Conservation (phyloP, 441 rosid genomes). For the Viola pubescens region DNA sequence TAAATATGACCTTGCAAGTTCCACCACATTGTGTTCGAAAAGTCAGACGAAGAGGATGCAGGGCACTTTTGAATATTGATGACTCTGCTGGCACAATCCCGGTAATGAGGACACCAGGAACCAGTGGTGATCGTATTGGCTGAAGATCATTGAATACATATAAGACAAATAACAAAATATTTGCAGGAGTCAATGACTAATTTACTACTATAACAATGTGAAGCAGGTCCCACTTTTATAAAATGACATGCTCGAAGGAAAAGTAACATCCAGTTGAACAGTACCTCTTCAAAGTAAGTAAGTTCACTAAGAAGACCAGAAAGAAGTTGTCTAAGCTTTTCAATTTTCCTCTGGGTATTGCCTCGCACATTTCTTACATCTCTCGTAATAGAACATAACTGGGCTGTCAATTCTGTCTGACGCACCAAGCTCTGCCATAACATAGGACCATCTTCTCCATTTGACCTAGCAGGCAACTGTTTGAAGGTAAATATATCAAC, state of each 20-base stretch:
- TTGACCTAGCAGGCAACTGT: constrained; percentile 57
- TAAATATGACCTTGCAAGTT: constrained; percentile 74
- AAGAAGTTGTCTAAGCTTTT: constrained; percentile 95
- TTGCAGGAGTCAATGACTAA: constrained; percentile 10
- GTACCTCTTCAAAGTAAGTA: constrained; percentile 96
- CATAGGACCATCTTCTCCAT: constrained; percentile 69
- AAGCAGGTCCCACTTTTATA: constrained; percentile 13
- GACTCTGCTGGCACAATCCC: constrained; percentile 95
- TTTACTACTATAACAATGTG: constrained; percentile 8
- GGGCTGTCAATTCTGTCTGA: constrained; percentile 94
- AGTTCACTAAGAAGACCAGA: constrained; percentile 93
- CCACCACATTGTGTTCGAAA: constrained; percentile 78
- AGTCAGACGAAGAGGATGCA: constrained; percentile 84
- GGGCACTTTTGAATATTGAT: constrained; percentile 85
- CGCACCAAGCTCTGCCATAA: constrained; percentile 90
- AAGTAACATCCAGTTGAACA: constrained; percentile 10
- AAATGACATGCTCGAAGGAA: constrained; percentile 11
- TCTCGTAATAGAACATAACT: constrained; percentile 77
- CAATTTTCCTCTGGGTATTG: constrained; percentile 92
- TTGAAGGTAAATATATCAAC: constrained; percentile 20
- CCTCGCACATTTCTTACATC: constrained; percentile 94
- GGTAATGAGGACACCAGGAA: constrained; percentile 68
- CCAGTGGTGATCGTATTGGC: constrained; percentile 90
- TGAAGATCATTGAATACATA: constrained; percentile 25
- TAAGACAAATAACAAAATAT: constrained; percentile 12